Conservation (phyloP, 805 yeast species). For the Kodamaea leandrae region DNA sequence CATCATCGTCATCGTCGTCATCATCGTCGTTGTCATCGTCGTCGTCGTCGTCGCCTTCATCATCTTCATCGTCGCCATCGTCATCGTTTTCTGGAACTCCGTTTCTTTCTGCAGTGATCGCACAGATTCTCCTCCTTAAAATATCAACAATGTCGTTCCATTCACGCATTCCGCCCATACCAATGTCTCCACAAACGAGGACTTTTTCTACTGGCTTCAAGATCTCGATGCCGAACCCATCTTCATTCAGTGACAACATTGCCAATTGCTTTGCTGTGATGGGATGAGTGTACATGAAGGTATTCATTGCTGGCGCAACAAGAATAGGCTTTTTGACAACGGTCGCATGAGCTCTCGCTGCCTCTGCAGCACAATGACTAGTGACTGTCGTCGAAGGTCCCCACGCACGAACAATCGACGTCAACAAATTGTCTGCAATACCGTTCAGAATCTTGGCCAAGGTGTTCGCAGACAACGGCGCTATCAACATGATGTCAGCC, state of each 20-base stretch:
- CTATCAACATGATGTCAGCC: slow-evolving; percentile 48
- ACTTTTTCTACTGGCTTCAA: slow-evolving; percentile 48
- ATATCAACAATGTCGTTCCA: slow-evolving; percentile 47
- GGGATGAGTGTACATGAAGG: slow-evolving; percentile 48
- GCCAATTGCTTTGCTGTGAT: slow-evolving; percentile 40
- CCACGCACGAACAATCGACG: slow-evolving; percentile 44
- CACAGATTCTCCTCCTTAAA: slow-evolving; percentile 32
- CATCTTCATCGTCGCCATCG: slow-evolving; percentile 34
- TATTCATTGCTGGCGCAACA: slow-evolving; percentile 50
- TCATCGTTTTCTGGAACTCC: slow-evolving; percentile 24
- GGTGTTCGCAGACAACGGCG: slow-evolving; percentile 46
- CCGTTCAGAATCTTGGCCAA: slow-evolving; percentile 45
- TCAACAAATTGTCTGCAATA: slow-evolving; percentile 42
- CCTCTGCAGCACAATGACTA: slow-evolving; percentile 3
- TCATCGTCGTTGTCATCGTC: slow-evolving; percentile 36
- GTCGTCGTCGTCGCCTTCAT: slow-evolving; percentile 33
- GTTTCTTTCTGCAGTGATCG: slow-evolving; percentile 24
- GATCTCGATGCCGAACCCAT: slow-evolving; percentile 43
- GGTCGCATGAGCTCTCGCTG: background rate
- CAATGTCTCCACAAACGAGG: slow-evolving; percentile 47
- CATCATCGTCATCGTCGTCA: slow-evolving; percentile 38
- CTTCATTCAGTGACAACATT: slow-evolving; percentile 32
- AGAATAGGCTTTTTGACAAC: slow-evolving; percentile 38
- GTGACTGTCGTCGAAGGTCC: slow-evolving; percentile 24
- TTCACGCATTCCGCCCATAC: slow-evolving; percentile 51